phyloP scores from a whole-genome alignment of 805 yeast species.

The Saturnispora besseyi region DNA sequence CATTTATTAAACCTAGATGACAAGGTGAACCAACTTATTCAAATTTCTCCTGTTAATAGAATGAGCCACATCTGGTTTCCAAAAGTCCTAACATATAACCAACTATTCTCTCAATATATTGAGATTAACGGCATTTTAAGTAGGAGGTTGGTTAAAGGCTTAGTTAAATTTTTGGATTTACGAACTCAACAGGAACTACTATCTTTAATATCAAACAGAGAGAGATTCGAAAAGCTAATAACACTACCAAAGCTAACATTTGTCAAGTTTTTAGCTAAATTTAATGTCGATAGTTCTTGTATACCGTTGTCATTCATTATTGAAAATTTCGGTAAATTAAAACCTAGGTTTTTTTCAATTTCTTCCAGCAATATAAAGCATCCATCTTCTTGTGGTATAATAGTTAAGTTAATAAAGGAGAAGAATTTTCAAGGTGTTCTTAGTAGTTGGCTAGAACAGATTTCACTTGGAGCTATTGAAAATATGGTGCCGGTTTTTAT shows the following conservation, averaged over 20 bases:
- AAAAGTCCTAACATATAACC: constrained; percentile 67
- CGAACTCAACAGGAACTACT: constrained; percentile 31
- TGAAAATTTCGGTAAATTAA: constrained; percentile 68
- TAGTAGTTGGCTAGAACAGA: constrained; percentile 66
- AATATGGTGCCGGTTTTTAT: constrained; percentile 72
- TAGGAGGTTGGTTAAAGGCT: constrained; percentile 51
- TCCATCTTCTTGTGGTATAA: constrained; percentile 58
- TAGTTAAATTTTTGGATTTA: constrained; percentile 12
- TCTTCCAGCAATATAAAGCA: constrained; percentile 63
- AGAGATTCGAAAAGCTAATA: constrained; percentile 50
- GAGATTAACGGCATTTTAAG: constrained; percentile 84
- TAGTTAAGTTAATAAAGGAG: constrained; percentile 75
- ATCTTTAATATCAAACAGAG: constrained; percentile 47
- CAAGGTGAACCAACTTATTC: constrained; percentile 41
- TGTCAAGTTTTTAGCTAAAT: constrained; percentile 52
- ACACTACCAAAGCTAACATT: constrained; percentile 49
- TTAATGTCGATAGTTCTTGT: constrained; percentile 41
- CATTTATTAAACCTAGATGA: constrained; percentile 45
- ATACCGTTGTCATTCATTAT: constrained; percentile 78
- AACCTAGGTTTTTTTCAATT: constrained; percentile 89
- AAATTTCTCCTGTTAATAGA: constrained; percentile 56
- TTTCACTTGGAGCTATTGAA: constrained; percentile 41
- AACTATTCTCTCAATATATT: constrained; percentile 67
- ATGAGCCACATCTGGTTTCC: constrained; percentile 44
- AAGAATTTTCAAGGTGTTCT: constrained; percentile 62